Percentiles rank a stretch among this genome's conserved stretches.
These are phyloP conservation scores for Candida odintsovae DNA, from an alignment of 805 yeast genomes.

Conservation along the genomic window DNA sequence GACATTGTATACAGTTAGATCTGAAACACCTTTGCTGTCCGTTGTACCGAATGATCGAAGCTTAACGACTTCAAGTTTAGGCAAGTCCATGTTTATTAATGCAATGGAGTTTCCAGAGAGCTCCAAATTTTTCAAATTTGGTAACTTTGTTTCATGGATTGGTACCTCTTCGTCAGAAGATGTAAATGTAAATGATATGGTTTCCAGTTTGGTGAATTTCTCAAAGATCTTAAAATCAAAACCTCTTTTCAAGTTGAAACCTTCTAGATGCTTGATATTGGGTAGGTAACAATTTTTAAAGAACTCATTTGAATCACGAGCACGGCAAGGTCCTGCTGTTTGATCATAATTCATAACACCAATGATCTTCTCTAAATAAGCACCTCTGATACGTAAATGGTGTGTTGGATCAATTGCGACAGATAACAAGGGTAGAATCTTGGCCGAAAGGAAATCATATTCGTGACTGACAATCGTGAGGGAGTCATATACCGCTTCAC, in stretches of 20 bases:
- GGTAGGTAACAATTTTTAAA: not conserved
- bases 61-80: not conserved
- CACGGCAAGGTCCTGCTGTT: not conserved
- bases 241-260: not conserved
- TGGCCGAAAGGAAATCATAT: not conserved
- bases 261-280: not conserved
- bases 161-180: not conserved
- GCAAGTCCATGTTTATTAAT: not conserved
- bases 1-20: not conserved
- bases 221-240: slow-evolving; percentile 1
- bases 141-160: not conserved
- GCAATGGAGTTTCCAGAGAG: slow-evolving; percentile 1
- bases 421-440: not conserved
- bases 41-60: not conserved
- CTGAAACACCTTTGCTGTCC: not conserved
- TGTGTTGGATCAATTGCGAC: slow-evolving; percentile 2
- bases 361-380: not conserved
- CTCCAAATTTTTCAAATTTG: not conserved
- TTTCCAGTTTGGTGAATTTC: not conserved
- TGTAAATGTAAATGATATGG: not conserved
- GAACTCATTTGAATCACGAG: not conserved
- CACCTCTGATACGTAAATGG: not conserved
- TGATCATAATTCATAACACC: slow-evolving; percentile 4
- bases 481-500: not conserved
- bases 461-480: not conserved